Evolutionary conservation across 805 yeast genomes (phyloP), one percentile per base, ranked within the genome.

Genomic region (Kluyveromyces lactis): DNA sequence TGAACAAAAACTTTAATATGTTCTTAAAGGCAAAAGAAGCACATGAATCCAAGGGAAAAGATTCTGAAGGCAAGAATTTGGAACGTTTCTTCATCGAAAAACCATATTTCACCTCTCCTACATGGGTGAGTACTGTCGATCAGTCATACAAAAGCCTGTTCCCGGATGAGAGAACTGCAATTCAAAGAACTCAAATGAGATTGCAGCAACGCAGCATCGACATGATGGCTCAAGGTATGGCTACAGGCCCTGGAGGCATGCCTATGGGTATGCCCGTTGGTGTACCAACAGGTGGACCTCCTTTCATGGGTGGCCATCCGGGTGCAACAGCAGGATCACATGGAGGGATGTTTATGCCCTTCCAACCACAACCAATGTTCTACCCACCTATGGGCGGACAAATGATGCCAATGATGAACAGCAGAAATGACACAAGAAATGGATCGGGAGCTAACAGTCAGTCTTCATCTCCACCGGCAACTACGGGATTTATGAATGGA

Each of bases 61-160:
- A 40, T 33, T 54, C 41, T 24, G 51, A 46, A 15, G 41, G 47
- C 5, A 50, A 49, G 2, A 48, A 44, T 8, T 50, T 51, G 49
- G 62, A 60, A 29, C 57, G 60, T 15, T 66, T 70, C 37, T 50
- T 60, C 17, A 66, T 79, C 44, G 87, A 79, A 48, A 75, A 68
- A 49, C 78, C 92, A 5, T 85, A 73, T 56, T 68, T 69, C 30
- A 80, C 90, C 0, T 79, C 85, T 8, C 94, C 94, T 38, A 80
- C 89, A 0, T 84, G 94, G 94, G 67, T 69, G 17, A 63, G 71
- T 35, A 75, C 78, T 2, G 59, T 72, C 18, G 82, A 75, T 32
- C 77, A 73, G 42, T 67, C 81, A 2, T 75, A 76, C 58, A 71
- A 67, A 40, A 60, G 65, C 13, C 56, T 73, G 29, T 77, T 78